Percentiles rank a stretch among this genome's conserved stretches.
Evolutionary conservation across 352 stramenopile species (phyloP).

Genomic region (Elongisporangium anandrum): DNA sequence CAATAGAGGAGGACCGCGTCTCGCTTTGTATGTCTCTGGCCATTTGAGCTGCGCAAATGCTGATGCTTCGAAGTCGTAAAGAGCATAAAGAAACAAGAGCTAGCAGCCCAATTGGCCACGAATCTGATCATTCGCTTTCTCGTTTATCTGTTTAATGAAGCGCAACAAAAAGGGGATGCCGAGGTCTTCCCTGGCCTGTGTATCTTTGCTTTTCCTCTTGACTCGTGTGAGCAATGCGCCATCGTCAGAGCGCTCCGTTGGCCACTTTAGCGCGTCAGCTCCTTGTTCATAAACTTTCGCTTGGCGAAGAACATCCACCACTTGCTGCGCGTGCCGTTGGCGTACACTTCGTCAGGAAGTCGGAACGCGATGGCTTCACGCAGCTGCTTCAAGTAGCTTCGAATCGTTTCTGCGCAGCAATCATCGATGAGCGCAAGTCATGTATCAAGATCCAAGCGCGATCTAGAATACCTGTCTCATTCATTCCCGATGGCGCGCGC

Average conservation of each 20-base stretch:
- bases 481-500: conserved; percentile 57
- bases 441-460: conserved; percentile 1
- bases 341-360: conserved; percentile 81
- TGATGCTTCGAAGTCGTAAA: conserved; percentile 14
- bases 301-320: conserved; percentile 94
- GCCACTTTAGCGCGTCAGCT: conserved; percentile 53
- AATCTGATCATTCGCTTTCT: not conserved
- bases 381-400: conserved; percentile 89
- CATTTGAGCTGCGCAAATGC: conserved; percentile 4
- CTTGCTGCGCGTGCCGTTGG: conserved; percentile 87
- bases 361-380: conserved; percentile 79
- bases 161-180: not conserved
- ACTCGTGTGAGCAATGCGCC: no score
- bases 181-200: not conserved
- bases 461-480: conserved; percentile 56
- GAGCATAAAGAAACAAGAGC: conserved; percentile 12
- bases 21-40: not conserved
- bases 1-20: not conserved
- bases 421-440: not conserved
- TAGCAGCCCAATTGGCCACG: not conserved
- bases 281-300: conserved; percentile 95
- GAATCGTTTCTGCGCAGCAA: conserved; percentile 59
- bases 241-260: not conserved
- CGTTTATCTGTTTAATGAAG: not conserved
- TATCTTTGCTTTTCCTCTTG: not conserved